phyloP scores from a whole-genome alignment of 352 stramenopile genomes.

The Thraustotheca clavata region DNA sequence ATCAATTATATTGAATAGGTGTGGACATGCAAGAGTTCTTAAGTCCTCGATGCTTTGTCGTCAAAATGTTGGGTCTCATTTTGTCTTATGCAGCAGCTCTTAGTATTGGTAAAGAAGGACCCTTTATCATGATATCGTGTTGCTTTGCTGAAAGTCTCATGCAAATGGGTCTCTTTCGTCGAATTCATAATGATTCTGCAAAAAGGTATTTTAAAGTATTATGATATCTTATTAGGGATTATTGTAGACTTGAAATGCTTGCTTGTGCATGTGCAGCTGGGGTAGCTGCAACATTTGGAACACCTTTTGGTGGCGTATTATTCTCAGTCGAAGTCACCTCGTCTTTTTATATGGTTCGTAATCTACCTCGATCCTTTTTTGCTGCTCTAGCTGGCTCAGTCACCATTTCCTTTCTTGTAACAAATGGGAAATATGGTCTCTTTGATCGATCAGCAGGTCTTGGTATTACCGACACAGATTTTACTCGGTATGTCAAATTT shows the following conservation, averaged over 20 bases:
- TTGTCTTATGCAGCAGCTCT: slow-evolving; percentile 36
- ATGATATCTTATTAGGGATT: background rate
- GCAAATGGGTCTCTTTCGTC: slow-evolving; percentile 50
- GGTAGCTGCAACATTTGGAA: slow-evolving; percentile 80
- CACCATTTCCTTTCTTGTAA: slow-evolving; percentile 51
- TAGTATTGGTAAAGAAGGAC: slow-evolving; percentile 37
- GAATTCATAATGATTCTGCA: slow-evolving; percentile 68
- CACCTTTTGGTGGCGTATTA: slow-evolving; percentile 76
- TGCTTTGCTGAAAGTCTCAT: slow-evolving; percentile 73
- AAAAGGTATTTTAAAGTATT: slow-evolving; percentile 30
- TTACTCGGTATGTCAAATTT: slow-evolving; percentile 3
- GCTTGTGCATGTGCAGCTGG: slow-evolving; percentile 68
- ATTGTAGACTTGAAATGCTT: slow-evolving; percentile 53
- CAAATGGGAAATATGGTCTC: slow-evolving; percentile 55
- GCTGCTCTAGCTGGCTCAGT: slow-evolving; percentile 65
- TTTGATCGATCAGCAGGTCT: slow-evolving; percentile 57
- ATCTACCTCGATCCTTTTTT: slow-evolving; percentile 70
- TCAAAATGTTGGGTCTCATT: slow-evolving; percentile 63
- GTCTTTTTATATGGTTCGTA: slow-evolving; percentile 77
- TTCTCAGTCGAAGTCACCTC: slow-evolving; percentile 82
- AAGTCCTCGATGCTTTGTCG: slow-evolving; percentile 55
- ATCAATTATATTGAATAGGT: slow-evolving; percentile 17
- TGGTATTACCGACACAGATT: slow-evolving; percentile 34
- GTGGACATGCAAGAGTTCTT: slow-evolving; percentile 73
- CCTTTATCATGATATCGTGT: slow-evolving; percentile 85